Evolutionary conservation across 192 early-diverging fungal genomes (phyloP).

Genomic region (Backusella mclennaniae): DNA sequence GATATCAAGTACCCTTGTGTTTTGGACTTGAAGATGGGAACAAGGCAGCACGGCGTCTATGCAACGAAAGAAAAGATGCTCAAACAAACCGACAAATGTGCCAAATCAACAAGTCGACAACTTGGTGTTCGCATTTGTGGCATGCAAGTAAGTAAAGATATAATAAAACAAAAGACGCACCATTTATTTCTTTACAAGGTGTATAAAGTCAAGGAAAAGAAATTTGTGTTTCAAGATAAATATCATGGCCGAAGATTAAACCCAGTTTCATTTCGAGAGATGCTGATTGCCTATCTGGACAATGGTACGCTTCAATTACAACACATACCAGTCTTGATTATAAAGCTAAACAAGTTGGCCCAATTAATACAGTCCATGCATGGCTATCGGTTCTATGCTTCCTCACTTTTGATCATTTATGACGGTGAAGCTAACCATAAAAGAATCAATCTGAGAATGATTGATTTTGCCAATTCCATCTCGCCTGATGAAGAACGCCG

Average conservation of each 20-base stretch:
- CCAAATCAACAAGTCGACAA: constrained; percentile 84
- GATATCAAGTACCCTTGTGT: constrained; percentile 89
- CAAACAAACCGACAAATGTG: constrained; percentile 92
- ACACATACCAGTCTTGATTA: constrained; percentile 80
- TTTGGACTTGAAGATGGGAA: constrained; percentile 98
- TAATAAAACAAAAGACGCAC: not conserved
- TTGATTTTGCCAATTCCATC: constrained; percentile 95
- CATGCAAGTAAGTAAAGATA: constrained; percentile 74
- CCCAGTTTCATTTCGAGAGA: constrained; percentile 71
- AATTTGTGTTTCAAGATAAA: constrained; percentile 90
- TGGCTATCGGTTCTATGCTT: constrained; percentile 90
- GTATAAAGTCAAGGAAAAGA: constrained; percentile 70
- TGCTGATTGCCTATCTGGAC: constrained; percentile 81
- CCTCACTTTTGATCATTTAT: constrained; percentile 88
- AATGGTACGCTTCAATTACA: constrained; percentile 73
- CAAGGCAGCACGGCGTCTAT: constrained; percentile 91
- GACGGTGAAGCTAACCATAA: constrained; percentile 59
- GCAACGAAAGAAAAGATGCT: constrained; percentile 77
- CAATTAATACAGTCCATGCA: constrained; percentile 72
- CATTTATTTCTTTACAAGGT: constrained; percentile 49
- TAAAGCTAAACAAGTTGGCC: constrained; percentile 72
- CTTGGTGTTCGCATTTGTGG: constrained; percentile 96
- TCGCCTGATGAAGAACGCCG: constrained; percentile 42
- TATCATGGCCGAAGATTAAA: constrained; percentile 91
- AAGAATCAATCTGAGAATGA: constrained; percentile 84